Conservation (phyloP, 2,329 filamentous ascomycete genomes). For the Colletotrichum eremochloae region DNA sequence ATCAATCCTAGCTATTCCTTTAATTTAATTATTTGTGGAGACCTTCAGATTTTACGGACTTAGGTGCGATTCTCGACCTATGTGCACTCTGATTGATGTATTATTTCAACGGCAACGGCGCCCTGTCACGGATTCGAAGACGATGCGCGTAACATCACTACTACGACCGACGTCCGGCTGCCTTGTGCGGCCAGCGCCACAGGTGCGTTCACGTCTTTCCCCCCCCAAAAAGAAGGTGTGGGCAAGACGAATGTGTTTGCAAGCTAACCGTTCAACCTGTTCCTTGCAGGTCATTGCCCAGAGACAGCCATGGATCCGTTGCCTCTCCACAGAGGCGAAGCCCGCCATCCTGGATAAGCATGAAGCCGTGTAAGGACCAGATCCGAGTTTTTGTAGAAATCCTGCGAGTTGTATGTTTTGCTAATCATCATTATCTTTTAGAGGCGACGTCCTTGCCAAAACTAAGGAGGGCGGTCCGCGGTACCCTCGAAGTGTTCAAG, state of each 20-base stretch:
- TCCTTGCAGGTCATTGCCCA: conserved; percentile 1
- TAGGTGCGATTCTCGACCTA: not conserved
- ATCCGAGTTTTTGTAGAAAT: not conserved
- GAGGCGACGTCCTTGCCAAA: not conserved
- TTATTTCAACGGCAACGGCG: not conserved
- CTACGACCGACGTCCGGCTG: conserved; percentile 20
- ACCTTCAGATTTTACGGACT: conserved; percentile 25
- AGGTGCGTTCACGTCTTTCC: not conserved
- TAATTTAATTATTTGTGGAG: conserved; percentile 14
- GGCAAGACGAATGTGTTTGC: not conserved
- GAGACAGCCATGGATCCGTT: conserved; percentile 25
- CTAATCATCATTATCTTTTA: not conserved
- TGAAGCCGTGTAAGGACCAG: not conserved
- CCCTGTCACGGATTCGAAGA: conserved; percentile 6
- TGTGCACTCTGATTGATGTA: not conserved
- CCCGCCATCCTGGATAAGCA: not conserved
- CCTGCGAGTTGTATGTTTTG: not conserved
- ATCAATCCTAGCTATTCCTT: not conserved
- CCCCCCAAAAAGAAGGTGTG: not conserved
- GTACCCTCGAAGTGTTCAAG: conserved; percentile 84
- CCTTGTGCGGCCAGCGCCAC: conserved; percentile 8
- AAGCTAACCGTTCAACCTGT: conserved; percentile 8
- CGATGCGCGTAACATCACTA: conserved; percentile 34
- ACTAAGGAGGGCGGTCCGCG: conserved; percentile 54
- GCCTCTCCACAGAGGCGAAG: conserved; percentile 15